phyloP scores from a whole-genome alignment of 257 asterid species.

The Fraxinus americana region DNA sequence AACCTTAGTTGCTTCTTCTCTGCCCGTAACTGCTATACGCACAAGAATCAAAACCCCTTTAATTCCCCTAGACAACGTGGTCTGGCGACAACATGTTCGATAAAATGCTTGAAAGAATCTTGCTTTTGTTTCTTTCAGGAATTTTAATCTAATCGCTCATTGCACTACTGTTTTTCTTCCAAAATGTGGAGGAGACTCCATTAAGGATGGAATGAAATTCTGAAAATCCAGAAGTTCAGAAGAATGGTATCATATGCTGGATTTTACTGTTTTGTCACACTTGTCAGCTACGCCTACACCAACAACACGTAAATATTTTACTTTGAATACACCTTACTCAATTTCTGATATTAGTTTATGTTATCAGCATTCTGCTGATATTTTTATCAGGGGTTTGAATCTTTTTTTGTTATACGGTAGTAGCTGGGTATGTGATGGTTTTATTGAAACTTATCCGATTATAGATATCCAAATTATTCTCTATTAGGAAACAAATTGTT shows the following conservation, averaged over 20 bases:
- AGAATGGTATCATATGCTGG: constrained; percentile 78
- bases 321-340: background rate
- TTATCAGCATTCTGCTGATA: background rate
- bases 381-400: background rate
- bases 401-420: background rate
- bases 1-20: background rate
- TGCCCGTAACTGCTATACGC: background rate
- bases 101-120: background rate
- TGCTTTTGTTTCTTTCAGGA: constrained; percentile 10
- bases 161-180: constrained; percentile 12
- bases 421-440: background rate
- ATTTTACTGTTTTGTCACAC: constrained; percentile 65
- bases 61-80: background rate
- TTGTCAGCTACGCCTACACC: constrained; percentile 70
- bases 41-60: background rate
- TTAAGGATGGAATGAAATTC: constrained; percentile 62
- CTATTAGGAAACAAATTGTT: background rate
- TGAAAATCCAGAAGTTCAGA: constrained; percentile 87
- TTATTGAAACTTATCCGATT: constrained; percentile 4
- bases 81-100: background rate
- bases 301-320: constrained; percentile 71
- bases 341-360: background rate
- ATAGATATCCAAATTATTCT: background rate
- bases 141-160: constrained; percentile 9
- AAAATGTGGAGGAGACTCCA: constrained; percentile 44